Base-by-base conservation (phyloP, 768 basidiomycete species). In the Mycena galericulata region DNA sequence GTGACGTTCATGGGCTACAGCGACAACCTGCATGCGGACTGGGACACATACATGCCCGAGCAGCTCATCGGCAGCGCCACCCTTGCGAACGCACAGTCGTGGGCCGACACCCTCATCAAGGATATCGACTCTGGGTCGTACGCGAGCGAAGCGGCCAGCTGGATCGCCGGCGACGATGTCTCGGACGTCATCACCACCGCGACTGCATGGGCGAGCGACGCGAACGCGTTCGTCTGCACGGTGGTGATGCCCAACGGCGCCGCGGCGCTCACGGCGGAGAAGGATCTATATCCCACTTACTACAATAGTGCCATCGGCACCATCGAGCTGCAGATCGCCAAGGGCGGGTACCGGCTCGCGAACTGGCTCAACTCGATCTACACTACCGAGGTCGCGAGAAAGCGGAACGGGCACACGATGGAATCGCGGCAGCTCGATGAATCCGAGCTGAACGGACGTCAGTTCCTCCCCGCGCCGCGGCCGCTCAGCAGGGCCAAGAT, bases 301-400 rank as follows among this genome's bases (percentile, higher is more conserved):
- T 69, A 73, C 63, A 50, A 70, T 57, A 29, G 24, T 18, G 74
- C 66, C 11, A 67, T 72, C 26, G 46, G 61, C 17, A 66, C 69
- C 57, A 72, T 78, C 64, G 75, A 79, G 60, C 63, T 78, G n/a
- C 79, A 79, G 70, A 67, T 79, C 29, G 76, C 77, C 14, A 76
- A 76, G 63, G 75, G 71, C 40, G 79, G 79, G 1, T 77, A 73
- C 62, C 75, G 79, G 9, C 77, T 79, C 24, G 79, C 75, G 11
- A 77, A 77, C 15, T 80, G 79, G 79, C 73, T 80, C 30, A 79
- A 80, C 50, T 73, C 74, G 45, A 60, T 80, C 24, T 64, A 27
- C 50, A 26, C 22, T 24, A 9, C 2, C 8, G 47, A 49, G 24
- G 34, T 60, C 20, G 59, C 59, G 59, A 15, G 8, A 14, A 36